phyloP scores from a whole-genome alignment of 176 grass and related monocot genomes.

The Oryza longistaminata region DNA sequence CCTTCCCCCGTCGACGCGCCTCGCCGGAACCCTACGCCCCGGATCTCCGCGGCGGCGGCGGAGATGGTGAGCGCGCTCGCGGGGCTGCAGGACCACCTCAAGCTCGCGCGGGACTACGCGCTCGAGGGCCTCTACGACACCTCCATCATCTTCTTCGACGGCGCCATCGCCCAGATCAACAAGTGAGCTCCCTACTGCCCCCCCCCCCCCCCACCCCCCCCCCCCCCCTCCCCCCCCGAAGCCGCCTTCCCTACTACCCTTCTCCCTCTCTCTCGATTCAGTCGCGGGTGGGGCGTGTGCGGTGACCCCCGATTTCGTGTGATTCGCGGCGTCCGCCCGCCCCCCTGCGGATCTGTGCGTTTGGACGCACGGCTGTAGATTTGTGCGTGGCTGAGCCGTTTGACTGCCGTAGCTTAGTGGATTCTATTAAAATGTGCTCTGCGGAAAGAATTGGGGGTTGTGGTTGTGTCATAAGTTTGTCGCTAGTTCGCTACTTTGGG shows the following conservation, averaged over 20 bases:
- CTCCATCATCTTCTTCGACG: conserved; percentile 99
- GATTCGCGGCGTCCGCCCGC: not conserved
- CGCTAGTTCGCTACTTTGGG: not conserved
- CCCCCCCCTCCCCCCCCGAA: not conserved
- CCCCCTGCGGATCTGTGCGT: conserved; percentile 22
- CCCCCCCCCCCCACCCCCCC: not conserved
- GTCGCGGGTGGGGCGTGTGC: not conserved
- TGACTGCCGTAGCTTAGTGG: not conserved
- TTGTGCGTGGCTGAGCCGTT: not conserved
- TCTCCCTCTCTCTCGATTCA: not conserved
- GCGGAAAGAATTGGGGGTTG: not conserved
- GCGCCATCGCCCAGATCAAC: conserved; percentile 98
- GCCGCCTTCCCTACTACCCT: not conserved
- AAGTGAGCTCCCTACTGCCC: conserved; percentile 57
- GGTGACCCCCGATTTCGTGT: not conserved
- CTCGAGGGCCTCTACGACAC: conserved; percentile 98
- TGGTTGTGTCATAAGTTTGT: conserved; percentile 5
- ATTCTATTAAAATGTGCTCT: conserved; percentile 1
- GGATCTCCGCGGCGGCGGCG: conserved; percentile 2
- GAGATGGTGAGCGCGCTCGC: conserved; percentile 71
- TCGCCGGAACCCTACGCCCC: conserved; percentile 27
- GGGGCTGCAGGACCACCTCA: conserved; percentile 94
- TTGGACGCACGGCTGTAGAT: not conserved
- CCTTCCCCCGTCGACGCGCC: not conserved
- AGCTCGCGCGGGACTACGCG: conserved; percentile 91